Evolutionary conservation across 1,284 basidiomycete species (phyloP).

Genomic region (Flammula alnicola): DNA sequence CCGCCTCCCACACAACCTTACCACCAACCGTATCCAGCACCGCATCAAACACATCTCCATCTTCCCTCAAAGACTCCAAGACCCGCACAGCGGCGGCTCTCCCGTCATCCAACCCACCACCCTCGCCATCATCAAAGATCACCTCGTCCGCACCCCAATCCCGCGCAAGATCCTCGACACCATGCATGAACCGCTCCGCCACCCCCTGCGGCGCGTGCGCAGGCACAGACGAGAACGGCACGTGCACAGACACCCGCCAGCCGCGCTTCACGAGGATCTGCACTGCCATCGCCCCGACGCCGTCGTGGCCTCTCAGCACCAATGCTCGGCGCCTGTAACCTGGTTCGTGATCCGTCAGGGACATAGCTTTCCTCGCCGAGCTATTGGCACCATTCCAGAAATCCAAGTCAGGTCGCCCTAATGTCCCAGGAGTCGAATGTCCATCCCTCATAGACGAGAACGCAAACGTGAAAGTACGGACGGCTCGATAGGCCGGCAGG

Average conservation of each 20-base stretch:
- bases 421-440: constrained; percentile 6
- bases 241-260: constrained; percentile 73
- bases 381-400: too few relatives aligned
- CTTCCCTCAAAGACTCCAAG: constrained; percentile 55
- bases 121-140: constrained; percentile 55
- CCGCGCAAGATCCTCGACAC: constrained; percentile 58
- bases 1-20: constrained; percentile 73
- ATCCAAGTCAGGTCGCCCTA: too few relatives aligned
- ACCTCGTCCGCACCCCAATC: constrained; percentile 72
- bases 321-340: constrained; percentile 52
- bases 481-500: constrained; percentile 77
- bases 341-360: constrained; percentile 23
- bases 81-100: constrained; percentile 55
- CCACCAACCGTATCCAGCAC: constrained; percentile 85
- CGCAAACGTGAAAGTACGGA: constrained; percentile 59
- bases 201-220: constrained; percentile 23
- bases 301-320: constrained; percentile 77
- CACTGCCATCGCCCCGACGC: constrained; percentile 73
- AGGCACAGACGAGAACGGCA: constrained; percentile 44
- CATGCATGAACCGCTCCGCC: constrained; percentile 31
- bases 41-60: constrained; percentile 72
- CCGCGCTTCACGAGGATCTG: constrained; percentile 72
- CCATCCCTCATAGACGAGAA: constrained; percentile 34
- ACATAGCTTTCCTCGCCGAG: not conserved
- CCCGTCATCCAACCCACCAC: constrained; percentile 36